A percentile compares a stretch with the other conserved stretches of the same genome.
phyloP scores from a whole-genome alignment of 2,329 filamentous ascomycete genomes.

The Venturia effusa region DNA sequence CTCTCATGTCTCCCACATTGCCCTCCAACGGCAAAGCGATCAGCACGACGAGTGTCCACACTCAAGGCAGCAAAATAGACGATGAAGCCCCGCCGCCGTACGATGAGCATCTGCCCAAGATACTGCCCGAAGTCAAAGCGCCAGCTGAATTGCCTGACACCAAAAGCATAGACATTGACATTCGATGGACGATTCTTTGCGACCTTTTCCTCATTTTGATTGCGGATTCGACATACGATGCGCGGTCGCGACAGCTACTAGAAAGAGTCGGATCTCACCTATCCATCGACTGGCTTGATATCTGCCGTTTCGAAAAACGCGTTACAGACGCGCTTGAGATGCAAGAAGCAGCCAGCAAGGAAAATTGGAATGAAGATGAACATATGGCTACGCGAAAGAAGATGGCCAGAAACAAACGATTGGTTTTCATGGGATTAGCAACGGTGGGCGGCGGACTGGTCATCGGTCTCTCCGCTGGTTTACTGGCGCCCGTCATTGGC shows the following conservation, averaged over 20 bases:
- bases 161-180: conserved; percentile 83
- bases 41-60: conserved; percentile 4
- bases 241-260: conserved; percentile 72
- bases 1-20: background rate
- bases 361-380: conserved; percentile 96
- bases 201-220: conserved; percentile 94
- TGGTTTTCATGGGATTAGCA: conserved; percentile 92
- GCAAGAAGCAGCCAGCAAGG: conserved; percentile 87
- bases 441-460: conserved; percentile 92
- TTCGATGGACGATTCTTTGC: conserved; percentile 93
- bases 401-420: conserved; percentile 66
- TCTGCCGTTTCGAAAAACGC: conserved; percentile 92
- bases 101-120: conserved; percentile 41
- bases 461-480: conserved; percentile 85
- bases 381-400: conserved; percentile 84
- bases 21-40: background rate
- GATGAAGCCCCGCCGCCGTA: conserved; percentile 46
- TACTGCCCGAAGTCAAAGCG: conserved; percentile 68
- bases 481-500: conserved; percentile 87
- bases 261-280: conserved; percentile 74
- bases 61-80: conserved; percentile 24
- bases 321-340: conserved; percentile 96
- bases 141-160: conserved; percentile 74
- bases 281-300: conserved; percentile 80
- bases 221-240: conserved; percentile 87